Evolutionary conservation across 2,329 filamentous ascomycete genomes (phyloP).

Genomic region (Monosporascus sp.): DNA sequence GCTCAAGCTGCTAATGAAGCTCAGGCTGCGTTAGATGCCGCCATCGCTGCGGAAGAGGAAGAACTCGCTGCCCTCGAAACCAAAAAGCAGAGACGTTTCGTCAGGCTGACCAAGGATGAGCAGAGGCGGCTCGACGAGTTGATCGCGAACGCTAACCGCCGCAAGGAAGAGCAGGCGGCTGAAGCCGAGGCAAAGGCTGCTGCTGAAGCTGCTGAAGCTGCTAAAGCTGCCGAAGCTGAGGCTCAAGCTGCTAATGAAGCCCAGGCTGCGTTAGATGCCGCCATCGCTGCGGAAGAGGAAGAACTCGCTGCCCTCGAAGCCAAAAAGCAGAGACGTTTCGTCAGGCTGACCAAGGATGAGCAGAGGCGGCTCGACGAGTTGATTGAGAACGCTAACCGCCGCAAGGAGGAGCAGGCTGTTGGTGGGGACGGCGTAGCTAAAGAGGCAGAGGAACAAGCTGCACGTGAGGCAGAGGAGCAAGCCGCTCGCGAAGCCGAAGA

Average conservation of each 20-base stretch:
- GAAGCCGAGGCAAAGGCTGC: conserved; percentile 2
- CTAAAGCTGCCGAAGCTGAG: conserved; percentile 2
- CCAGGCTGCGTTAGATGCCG: conserved; percentile 1
- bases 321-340: conserved; percentile 33
- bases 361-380: conserved; percentile 18
- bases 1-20: too few relatives aligned
- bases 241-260: background rate
- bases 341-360: conserved; percentile 33
- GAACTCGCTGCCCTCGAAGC: conserved; percentile 9
- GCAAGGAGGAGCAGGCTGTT: conserved; percentile 10
- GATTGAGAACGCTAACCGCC: conserved; percentile 10
- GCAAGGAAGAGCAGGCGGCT: conserved; percentile 11
- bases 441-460: conserved; percentile 11
- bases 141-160: conserved; percentile 10
- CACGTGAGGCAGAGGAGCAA: conserved; percentile 17
- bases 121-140: conserved; percentile 18
- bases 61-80: conserved; percentile 8
- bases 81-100: conserved; percentile 33
- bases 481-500: conserved; percentile 23
- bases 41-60: background rate
- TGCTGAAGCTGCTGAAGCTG: background rate
- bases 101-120: conserved; percentile 34
- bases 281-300: background rate
- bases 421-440: conserved; percentile 4
- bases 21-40: background rate